Evolutionary conservation across 2,329 filamentous ascomycete species (phyloP).

Genomic region (Penicillium vulpinum): DNA sequence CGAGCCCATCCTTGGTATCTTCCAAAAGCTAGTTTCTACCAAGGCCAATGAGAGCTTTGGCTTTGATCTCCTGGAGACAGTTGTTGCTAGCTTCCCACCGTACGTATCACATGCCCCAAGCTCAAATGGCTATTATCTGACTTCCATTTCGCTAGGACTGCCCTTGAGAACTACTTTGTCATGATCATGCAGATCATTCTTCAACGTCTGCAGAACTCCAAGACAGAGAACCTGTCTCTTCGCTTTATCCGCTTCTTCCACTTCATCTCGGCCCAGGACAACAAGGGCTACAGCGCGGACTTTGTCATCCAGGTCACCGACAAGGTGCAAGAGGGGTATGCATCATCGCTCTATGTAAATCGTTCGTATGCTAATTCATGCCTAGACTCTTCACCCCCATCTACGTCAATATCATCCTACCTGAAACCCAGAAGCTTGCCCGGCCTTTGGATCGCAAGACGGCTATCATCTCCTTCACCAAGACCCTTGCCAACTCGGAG

Average conservation of each 20-base stretch:
- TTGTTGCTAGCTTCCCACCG: conserved; percentile 71
- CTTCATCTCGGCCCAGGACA: conserved; percentile 75
- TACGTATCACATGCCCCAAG: conserved; percentile 47
- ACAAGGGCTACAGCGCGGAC: conserved; percentile 84
- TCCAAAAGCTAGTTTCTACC: conserved; percentile 80
- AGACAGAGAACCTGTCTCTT: conserved; percentile 78
- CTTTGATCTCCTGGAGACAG: conserved; percentile 84
- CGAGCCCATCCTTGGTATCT: conserved; percentile 88
- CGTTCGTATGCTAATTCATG: conserved; percentile 14
- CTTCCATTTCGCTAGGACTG: conserved; percentile 45
- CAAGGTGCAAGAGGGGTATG: conserved; percentile 68
- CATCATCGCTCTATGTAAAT: not conserved
- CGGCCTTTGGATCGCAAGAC: conserved; percentile 89
- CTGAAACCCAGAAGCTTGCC: conserved; percentile 82
- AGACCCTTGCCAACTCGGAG: conserved; percentile 82
- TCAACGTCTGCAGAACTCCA: conserved; percentile 68
- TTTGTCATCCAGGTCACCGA: conserved; percentile 88
- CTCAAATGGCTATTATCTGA: conserved; percentile 1
- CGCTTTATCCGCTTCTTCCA: conserved; percentile 95
- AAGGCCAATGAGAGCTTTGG: conserved; percentile 84
- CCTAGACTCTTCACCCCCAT: conserved; percentile 73
- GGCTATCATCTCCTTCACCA: conserved; percentile 89
- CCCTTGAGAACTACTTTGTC: conserved; percentile 73
- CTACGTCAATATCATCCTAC: conserved; percentile 83
- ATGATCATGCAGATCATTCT: conserved; percentile 81